phyloP scores from a whole-genome alignment of 148 eudicot genomes.

The Chenopodium suecicum region DNA sequence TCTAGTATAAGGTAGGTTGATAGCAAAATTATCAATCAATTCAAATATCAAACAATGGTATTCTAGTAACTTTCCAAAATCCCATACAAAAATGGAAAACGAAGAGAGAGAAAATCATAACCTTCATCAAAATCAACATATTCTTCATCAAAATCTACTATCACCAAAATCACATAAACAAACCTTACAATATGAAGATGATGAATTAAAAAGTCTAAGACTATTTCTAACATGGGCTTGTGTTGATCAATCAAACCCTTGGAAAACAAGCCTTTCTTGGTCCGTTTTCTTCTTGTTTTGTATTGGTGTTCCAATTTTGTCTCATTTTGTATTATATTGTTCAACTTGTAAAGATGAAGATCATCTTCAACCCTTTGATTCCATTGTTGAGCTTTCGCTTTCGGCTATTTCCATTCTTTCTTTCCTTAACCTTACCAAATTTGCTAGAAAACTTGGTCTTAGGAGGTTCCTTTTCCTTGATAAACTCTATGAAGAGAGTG shows the following conservation, averaged over 20 bases:
- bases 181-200: slow-evolving; percentile 29
- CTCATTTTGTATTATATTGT: slow-evolving; percentile 58
- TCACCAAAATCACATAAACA: slow-evolving; percentile 22
- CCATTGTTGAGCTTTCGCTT: slow-evolving; percentile 64
- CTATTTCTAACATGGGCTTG: slow-evolving; percentile 56
- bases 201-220: slow-evolving; percentile 38
- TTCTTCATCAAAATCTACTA: not conserved
- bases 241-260: slow-evolving; percentile 62
- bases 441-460: slow-evolving; percentile 60
- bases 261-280: slow-evolving; percentile 58
- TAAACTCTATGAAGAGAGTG: slow-evolving; percentile 62
- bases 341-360: slow-evolving; percentile 47
- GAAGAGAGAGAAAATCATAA: slow-evolving; percentile 19
- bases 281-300: slow-evolving; percentile 57
- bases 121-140: not conserved
- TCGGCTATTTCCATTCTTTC: slow-evolving; percentile 56
- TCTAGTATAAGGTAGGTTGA: not conserved
- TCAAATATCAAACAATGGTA: not conserved
- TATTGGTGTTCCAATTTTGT: slow-evolving; percentile 54
- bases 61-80: not conserved
- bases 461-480: slow-evolving; percentile 71
- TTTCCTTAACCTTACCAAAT: slow-evolving; percentile 52
- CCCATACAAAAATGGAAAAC: slow-evolving; percentile 17
- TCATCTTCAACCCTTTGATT: slow-evolving; percentile 59
- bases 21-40: not conserved